Evolutionary conservation across 2,329 filamentous ascomycete genomes (phyloP).

Genomic region (Gnomoniopsis sp.): DNA sequence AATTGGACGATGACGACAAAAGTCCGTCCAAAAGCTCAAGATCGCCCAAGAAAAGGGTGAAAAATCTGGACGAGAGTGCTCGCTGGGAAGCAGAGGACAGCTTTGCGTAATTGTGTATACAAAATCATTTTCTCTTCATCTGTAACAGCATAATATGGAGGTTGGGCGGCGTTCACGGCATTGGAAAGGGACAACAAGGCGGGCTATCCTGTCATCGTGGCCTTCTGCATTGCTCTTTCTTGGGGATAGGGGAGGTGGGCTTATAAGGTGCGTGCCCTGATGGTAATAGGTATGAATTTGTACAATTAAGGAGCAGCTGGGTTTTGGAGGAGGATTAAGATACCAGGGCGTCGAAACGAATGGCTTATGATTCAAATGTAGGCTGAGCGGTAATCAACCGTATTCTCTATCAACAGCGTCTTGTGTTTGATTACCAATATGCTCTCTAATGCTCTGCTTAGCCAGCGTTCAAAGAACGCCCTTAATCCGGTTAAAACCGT

Average conservation of each 20-base stretch:
- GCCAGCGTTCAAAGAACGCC: no score
- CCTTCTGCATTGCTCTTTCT: not conserved
- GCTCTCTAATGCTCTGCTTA: not conserved
- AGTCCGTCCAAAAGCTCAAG: not conserved
- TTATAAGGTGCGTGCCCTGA: not conserved
- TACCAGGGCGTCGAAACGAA: not conserved
- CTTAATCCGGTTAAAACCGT: no score
- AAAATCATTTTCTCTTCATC: not conserved
- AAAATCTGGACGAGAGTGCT: constrained; percentile 22
- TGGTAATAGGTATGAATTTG: not conserved
- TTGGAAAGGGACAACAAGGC: not conserved
- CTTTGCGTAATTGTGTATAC: constrained; percentile 33
- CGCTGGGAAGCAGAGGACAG: constrained; percentile 41
- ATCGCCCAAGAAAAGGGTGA: not conserved
- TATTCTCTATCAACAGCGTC: not conserved
- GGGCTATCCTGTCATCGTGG: not conserved
- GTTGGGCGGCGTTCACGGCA: not conserved
- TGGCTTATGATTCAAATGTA: not conserved
- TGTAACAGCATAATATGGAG: not conserved
- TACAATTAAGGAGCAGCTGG: no score
- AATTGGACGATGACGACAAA: constrained; percentile 17
- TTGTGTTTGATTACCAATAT: not conserved
- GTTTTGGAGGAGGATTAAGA: not conserved
- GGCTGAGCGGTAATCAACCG: not conserved
- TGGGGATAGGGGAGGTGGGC: not conserved